These are phyloP conservation scores for Sungouiella blattae DNA, from an alignment of 805 yeast genomes.

Conservation along the genomic window DNA sequence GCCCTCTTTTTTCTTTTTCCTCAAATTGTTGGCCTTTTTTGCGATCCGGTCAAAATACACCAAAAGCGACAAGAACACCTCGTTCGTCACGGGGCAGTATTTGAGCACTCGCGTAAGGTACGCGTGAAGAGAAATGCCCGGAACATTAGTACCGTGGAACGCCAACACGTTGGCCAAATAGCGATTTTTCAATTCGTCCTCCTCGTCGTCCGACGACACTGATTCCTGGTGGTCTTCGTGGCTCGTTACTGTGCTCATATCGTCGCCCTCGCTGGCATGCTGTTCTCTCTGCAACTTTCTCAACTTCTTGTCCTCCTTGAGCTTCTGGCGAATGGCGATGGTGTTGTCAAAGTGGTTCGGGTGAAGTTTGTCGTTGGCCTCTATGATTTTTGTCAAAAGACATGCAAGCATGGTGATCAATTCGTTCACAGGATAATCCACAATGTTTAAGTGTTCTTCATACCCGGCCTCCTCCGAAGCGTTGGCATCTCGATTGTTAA, in stretches of 20 bases:
- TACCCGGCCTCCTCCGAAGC: slow-evolving; percentile 13
- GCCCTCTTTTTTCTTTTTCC: slow-evolving; percentile 23
- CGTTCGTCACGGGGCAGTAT: slow-evolving; percentile 98
- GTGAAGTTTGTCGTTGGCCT: slow-evolving; percentile 81
- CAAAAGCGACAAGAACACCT: slow-evolving; percentile 82
- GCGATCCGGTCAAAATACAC: slow-evolving; percentile 95
- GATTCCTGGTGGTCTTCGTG: slow-evolving; percentile 9
- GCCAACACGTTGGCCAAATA: slow-evolving; percentile 73
- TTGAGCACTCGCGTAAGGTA: slow-evolving; percentile 86
- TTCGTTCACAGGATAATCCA: slow-evolving; percentile 77
- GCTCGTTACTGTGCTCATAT: too few species aligned
- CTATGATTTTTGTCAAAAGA: slow-evolving; percentile 78
- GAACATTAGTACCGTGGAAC: slow-evolving; percentile 93
- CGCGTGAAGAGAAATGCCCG: slow-evolving; percentile 90
- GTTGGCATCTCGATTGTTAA: slow-evolving; percentile 14
- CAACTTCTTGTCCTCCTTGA: slow-evolving; percentile 30
- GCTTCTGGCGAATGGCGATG: slow-evolving; percentile 37
- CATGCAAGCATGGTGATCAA: slow-evolving; percentile 82
- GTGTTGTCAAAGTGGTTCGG: slow-evolving; percentile 59
- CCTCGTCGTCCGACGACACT: slow-evolving; percentile 26
- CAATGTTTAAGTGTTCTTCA: slow-evolving; percentile 66
- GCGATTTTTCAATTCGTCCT: slow-evolving; percentile 44
- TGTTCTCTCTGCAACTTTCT: slow-evolving; percentile 22
- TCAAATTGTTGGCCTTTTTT: slow-evolving; percentile 63
- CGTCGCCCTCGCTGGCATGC: slow-evolving; percentile 7